phyloP scores from a whole-genome alignment of 768 basidiomycete genomes.

The Brasilioporus rufonigricans region DNA sequence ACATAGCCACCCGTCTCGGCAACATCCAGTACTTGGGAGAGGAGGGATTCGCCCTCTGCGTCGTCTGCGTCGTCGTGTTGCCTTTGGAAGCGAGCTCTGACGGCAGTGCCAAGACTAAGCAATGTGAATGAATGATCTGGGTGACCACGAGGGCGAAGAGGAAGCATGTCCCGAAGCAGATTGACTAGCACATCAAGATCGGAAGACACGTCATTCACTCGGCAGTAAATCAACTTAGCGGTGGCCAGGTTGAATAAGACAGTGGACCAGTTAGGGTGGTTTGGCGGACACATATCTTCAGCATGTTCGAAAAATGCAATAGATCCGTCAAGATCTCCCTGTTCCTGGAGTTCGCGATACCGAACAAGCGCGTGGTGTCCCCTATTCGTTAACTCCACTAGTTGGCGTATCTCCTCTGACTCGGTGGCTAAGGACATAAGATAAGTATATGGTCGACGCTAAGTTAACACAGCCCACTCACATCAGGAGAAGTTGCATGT shows the following conservation, averaged over 20 bases:
- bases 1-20: no score
- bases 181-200: conserved; percentile 2
- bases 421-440: no score
- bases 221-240: background rate
- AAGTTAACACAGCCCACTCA: no score
- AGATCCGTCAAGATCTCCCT: conserved; percentile 18
- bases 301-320: conserved; percentile 12
- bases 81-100: conserved; percentile 8
- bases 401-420: no score
- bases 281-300: no score
- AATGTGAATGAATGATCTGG: background rate
- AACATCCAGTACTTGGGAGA: background rate
- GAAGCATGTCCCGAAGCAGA: background rate
- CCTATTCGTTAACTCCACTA: no score
- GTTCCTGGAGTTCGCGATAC: background rate
- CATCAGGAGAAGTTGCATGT: no score
- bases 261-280: conserved; percentile 12
- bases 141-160: conserved; percentile 1
- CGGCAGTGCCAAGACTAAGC: conserved; percentile 1
- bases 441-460: no score
- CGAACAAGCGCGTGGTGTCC: conserved; percentile 1
- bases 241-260: conserved; percentile 11
- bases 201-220: background rate
- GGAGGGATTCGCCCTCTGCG: background rate
- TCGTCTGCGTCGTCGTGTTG: background rate